These are phyloP conservation scores for Penicillium psychrosexuale DNA, from an alignment of 2,329 filamentous ascomycete genomes.

Conservation along the genomic window DNA sequence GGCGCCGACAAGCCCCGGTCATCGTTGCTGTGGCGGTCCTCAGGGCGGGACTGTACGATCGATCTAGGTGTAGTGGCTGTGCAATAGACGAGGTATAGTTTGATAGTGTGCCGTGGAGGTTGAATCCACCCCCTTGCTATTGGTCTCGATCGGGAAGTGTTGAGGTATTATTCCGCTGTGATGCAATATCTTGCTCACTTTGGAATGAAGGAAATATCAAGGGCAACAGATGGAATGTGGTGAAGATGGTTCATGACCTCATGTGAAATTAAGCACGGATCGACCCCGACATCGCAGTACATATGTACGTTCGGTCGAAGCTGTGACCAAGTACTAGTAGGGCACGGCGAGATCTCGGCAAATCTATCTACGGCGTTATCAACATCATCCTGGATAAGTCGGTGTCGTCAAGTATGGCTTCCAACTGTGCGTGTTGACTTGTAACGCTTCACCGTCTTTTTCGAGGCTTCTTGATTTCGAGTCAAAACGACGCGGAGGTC, in stretches of 20 bases:
- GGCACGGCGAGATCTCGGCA: neutral
- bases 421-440: conserved; percentile 10
- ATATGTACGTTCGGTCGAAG: neutral
- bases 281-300: neutral
- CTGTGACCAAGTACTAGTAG: neutral
- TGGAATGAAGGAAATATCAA: neutral
- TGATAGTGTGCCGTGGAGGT: neutral
- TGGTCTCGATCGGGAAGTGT: neutral
- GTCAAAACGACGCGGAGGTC: conserved; percentile 17
- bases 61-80: neutral
- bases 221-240: neutral
- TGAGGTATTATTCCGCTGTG: neutral
- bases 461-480: conserved; percentile 5
- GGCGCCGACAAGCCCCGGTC: neutral
- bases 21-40: conserved; percentile 3
- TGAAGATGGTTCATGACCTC: neutral
- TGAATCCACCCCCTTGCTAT: neutral
- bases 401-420: conserved; percentile 3
- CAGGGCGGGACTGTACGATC: neutral
- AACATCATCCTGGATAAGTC: neutral
- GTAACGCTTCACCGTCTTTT: conserved; percentile 26
- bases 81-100: neutral
- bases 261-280: neutral
- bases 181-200: conserved; percentile 5
- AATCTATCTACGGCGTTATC: neutral